Base-by-base conservation (phyloP, 495 filamentous ascomycete genomes). In the Tetracladium marchalianum region DNA sequence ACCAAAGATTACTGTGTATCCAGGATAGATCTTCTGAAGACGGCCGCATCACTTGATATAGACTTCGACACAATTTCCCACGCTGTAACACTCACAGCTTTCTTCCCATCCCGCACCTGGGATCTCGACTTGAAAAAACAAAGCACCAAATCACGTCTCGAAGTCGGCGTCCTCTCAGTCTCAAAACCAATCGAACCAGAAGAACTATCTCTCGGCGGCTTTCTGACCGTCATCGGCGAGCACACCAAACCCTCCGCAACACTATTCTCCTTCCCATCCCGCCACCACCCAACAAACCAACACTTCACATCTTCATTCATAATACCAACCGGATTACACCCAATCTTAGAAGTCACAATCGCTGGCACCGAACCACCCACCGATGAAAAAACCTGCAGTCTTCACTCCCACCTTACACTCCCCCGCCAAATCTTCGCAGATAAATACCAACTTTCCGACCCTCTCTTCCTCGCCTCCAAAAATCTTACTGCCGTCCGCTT, bases 261-360 rank as follows among this genome's bases (percentile, higher is more conserved):
- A 0, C 67, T 90, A 47, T 96, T 98, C 70, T 78, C 85, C n/a
- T 95, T 96, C 56, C 81, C 88, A 16, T 81, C 88, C 7, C 81
- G 90, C 0, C 92, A 98, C 59, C 82, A 92, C 50, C 65, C 72
- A 7, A 60, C 69, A 44, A 67, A 60, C 33, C 59, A 43, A 27
- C 54, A 62, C 15, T 72, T 74, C 55, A 65, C 64, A 1, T 63
- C 71, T 38, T 65, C 65, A 2, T 87, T 94, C 56, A 56, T 72
- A 16, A 47, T 62, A 2, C 92, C 90, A 4, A 82, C 79, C 0
- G 90, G 92, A n/a, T 72, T 97, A 10, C 92, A 98, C 63, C 92
- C 92, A 7, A 87, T 76, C 10, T 71, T 98, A 49, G 71, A 79
- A 47, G 66, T 90, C 40, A 66, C 65, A 4, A 57, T 77, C 36